Percentiles rank a stretch among this genome's conserved stretches.
phyloP scores from a whole-genome alignment of 352 stramenopile genomes.

The Phytophthora ramorum region DNA sequence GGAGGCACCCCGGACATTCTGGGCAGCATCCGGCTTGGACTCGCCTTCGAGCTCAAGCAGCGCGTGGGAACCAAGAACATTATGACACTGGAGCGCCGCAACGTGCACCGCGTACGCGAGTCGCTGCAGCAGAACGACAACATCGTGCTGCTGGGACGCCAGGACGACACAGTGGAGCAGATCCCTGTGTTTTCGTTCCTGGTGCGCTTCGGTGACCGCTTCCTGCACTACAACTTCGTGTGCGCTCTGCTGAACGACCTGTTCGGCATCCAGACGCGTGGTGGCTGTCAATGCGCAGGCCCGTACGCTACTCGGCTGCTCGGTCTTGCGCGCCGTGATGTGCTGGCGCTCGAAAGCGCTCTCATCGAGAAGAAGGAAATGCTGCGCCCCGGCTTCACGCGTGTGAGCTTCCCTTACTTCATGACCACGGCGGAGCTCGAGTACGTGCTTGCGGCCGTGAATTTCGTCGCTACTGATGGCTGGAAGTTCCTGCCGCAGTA shows the following conservation, averaged over 20 bases:
- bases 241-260: conserved; percentile 98
- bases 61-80: conserved; percentile 65
- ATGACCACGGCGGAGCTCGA: conserved; percentile 85
- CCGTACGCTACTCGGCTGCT: conserved; percentile 95
- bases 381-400: conserved; percentile 95
- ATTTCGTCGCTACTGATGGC: conserved; percentile 94
- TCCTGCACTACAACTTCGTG: conserved; percentile 99
- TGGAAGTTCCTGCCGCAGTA: conserved; percentile 96
- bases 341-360: conserved; percentile 81
- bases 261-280: conserved; percentile 93
- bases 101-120: conserved; percentile 51
- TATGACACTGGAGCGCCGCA: conserved; percentile 51
- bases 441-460: conserved; percentile 94
- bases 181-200: conserved; percentile 97
- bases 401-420: conserved; percentile 94
- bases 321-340: conserved; percentile 80
- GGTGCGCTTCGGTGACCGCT: conserved; percentile 86
- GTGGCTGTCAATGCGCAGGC: conserved; percentile 90
- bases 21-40: conserved; percentile 92
- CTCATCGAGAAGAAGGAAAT: conserved; percentile 94
- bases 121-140: conserved; percentile 56
- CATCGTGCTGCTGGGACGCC: conserved; percentile 90
- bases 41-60: conserved; percentile 94
- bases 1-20: conserved; percentile 97
- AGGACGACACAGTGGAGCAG: conserved; percentile 45